Percentiles rank a stretch among this genome's conserved stretches.
Conservation (phyloP, 2,329 filamentous ascomycete genomes). For the Helminthosporium solani region DNA sequence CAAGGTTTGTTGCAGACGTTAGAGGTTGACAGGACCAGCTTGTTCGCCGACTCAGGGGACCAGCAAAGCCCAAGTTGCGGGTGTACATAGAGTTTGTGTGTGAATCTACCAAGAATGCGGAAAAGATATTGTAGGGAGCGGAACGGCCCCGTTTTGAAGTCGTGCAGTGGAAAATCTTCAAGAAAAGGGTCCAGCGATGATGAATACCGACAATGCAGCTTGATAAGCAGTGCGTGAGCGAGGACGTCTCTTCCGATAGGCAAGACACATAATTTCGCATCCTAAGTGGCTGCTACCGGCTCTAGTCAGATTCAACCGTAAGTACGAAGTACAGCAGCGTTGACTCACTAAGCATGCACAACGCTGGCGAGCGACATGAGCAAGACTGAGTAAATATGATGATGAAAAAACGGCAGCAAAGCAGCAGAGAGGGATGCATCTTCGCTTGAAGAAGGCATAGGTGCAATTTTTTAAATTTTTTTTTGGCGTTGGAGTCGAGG, state of each 20-base stretch:
- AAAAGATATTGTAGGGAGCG: neutral
- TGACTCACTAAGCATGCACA: constrained; percentile 9
- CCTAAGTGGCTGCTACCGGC: constrained; percentile 7
- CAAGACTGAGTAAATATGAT: no score
- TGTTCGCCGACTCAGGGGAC: neutral
- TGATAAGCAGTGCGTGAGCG: constrained; percentile 24
- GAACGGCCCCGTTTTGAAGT: neutral
- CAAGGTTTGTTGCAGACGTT: neutral
- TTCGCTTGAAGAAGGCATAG: no score
- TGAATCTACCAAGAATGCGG: neutral
- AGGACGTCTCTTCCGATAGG: constrained; percentile 12
- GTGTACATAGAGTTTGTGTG: neutral
- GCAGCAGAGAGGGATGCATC: no score
- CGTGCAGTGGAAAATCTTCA: constrained; percentile 1
- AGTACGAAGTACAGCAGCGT: constrained; percentile 9
- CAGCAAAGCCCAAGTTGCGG: neutral
- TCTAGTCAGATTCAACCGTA: neutral
- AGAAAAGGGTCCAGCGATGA: neutral
- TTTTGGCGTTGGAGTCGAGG: neutral
- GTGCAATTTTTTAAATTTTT: no score
- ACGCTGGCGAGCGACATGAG: no score
- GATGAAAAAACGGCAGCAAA: no score
- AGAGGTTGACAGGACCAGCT: neutral
- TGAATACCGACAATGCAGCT: constrained; percentile 10
- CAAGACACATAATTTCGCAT: constrained; percentile 3